Base-by-base conservation (phyloP, 1,284 basidiomycete species). In the Rugosomyces carneus region DNA sequence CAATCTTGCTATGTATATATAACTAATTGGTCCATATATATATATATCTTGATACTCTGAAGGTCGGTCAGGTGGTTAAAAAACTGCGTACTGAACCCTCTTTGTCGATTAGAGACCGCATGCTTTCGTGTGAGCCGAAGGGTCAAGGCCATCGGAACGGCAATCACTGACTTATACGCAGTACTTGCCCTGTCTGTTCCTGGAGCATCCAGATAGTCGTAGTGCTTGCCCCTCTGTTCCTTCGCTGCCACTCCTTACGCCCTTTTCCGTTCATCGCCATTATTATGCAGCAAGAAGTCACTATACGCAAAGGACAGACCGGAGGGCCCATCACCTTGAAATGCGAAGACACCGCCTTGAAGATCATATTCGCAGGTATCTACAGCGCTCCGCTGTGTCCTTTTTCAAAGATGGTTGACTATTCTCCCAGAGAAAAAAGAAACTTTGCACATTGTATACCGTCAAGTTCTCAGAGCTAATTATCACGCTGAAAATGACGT, bases 381-480 rank as follows among this genome's bases (percentile, higher is more conserved):
- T 40, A 36, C 34, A 36, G 40, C 37, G 21, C 40, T 40, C 16
- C 10, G 27, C 39, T 20, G 23, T 26, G 36, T 37, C 21, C 24
- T 27, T 39, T 11, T 13, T 23, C 2, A 35, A 24, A 23, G 18
- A 21, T 23, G 15, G 43, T 43, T 42, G 47, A 13, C 29, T 18
- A 6, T 32, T 31, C 15, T 10, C 34, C 8, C 38, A 56, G 53
- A 48, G 38, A 40, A 32, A 27, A 54, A 52, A 24, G 16, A n/a
- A n/a, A 26, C 45, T 32, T 42, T 46, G 3, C 58, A 67, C 11
- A 58, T 73, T 5, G 62, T 71, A 16, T 60, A 76, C 42, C 65
- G 67, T 31, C 68, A 80, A 51, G 70, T 87, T 40, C 57, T 87
- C 15, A 70, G 70, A 52, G 75, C 75, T 1, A 67, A 62, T 31